Base-by-base conservation (phyloP, 2,329 filamentous ascomycete species). In the Cyclaneusma minus region DNA sequence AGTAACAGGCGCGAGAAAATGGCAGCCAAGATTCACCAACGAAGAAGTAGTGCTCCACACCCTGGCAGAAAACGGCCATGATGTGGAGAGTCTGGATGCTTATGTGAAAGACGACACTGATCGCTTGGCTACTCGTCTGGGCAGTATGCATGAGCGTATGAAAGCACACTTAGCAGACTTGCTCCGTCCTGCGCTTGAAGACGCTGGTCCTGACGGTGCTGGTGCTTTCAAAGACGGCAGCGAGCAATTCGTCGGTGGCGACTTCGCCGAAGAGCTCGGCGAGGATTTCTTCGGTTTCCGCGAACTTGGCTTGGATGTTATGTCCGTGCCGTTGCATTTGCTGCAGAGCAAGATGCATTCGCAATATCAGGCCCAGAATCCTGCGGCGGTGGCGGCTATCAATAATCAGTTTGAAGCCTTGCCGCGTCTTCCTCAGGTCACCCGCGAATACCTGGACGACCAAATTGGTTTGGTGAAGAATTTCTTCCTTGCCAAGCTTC, bases 231-330 rank as follows among this genome's bases (percentile, higher is more conserved):
- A 91, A 35, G 89, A 98, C 42, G 87, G 85, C 37, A 93, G 84
- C 50, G 89, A 98, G 37, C 89, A 95, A 47, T 98, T 95, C 41
- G 75, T 94, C 24, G 83, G 81, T 23, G 89, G 89, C 34, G 89
- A 98, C 51, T 98, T 98, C 49, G 89, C 89, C 1, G 89, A 94
- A 48, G 89, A 98, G 41, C 78, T 98, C 8, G 87, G 85, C 34
- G 89, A 98, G 58, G 89, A 98, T 55, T 98, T 94, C 66, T 98
- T 98, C 45, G 89, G 89, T 15, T 95, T 98, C 67, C 85, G 84
- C 47, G 85, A 92, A 33, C 68, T 98, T 23, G 89, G 89, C 22
- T 65, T 98, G 31, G 76, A 87, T 16, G 79, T 79, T 38, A 68
- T 95, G 34, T 85, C 81, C 28, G 89, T 98, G 18, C 89, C 91